phyloP scores from a whole-genome alignment of 768 basidiomycete species.

The Boletus rex-veris region DNA sequence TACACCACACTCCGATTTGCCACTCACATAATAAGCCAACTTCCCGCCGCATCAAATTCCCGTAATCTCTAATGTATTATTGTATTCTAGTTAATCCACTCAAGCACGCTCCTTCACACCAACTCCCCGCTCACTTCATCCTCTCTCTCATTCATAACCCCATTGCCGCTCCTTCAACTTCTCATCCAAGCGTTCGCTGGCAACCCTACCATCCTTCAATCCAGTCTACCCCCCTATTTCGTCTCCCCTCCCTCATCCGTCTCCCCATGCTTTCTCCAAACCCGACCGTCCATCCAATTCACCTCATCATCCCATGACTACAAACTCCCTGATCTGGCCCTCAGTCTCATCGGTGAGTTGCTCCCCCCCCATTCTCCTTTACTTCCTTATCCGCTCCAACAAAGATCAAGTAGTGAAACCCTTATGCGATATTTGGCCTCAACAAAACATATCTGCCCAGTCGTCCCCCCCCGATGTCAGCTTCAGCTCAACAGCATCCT shows the following conservation, averaged over 20 bases:
- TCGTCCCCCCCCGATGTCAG: constrained; percentile 16
- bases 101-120: constrained; percentile 9
- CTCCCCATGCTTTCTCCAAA: constrained; percentile 36
- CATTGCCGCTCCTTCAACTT: constrained; percentile 64
- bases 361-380: background rate
- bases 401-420: constrained; percentile 78
- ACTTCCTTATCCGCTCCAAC: constrained; percentile 21
- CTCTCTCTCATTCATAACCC: no score
- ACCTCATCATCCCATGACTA: constrained; percentile 35
- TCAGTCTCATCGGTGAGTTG: constrained; percentile 66
- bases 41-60: constrained; percentile 11
- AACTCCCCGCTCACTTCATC: constrained; percentile 23
- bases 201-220: constrained; percentile 65
- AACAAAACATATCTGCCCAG: constrained; percentile 61
- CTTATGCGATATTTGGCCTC: constrained; percentile 76
- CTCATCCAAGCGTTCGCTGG: constrained; percentile 42
- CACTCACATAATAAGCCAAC: constrained; percentile 18
- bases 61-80: constrained; percentile 11
- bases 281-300: constrained; percentile 28
- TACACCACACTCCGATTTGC: constrained; percentile 26
- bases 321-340: constrained; percentile 42
- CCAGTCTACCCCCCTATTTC: constrained; percentile 38
- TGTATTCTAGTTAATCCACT: constrained; percentile 34
- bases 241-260: constrained; percentile 31
- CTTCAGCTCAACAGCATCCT: constrained; percentile 8